Conservation (phyloP, 1,139 yeast species). For the Zygosaccharomyces sapae region DNA sequence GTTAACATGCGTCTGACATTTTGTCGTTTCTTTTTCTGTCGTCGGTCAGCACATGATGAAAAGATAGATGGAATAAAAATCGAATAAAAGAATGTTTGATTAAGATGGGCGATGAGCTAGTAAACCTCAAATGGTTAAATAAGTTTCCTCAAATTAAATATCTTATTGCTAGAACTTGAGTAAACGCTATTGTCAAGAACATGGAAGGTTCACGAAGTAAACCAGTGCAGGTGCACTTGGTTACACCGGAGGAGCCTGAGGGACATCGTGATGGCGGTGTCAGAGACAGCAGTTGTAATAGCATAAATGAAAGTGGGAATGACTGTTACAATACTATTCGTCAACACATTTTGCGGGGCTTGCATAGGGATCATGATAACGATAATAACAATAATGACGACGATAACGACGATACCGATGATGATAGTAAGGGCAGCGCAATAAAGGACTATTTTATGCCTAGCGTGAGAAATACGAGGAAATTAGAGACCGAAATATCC, state of each 20-base stretch:
- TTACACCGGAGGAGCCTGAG: constrained; percentile 18
- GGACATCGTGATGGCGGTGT: constrained; percentile 1
- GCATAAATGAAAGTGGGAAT: neutral
- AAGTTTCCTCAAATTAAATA: neutral
- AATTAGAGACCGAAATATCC: constrained; percentile 24
- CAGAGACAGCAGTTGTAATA: neutral
- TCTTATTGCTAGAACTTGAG: neutral
- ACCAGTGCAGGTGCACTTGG: constrained; percentile 12
- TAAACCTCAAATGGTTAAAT: constrained; percentile 1
- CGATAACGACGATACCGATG: constrained; percentile 1
- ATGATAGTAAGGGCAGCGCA: too few species aligned
- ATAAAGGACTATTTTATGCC: constrained; percentile 15
- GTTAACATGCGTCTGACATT: constrained; percentile 2
- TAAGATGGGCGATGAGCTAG: neutral
- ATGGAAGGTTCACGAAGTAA: constrained; percentile 5
- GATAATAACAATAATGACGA: too few species aligned
- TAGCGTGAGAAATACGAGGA: constrained; percentile 24
- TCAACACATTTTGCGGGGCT: neutral
- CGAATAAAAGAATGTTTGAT: neutral
- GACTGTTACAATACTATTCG: neutral
- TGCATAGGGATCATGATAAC: neutral
- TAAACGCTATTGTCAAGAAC: neutral
- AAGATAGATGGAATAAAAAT: neutral
- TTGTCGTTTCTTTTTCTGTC: constrained; percentile 3
- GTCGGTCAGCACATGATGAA: neutral